Base-by-base conservation (phyloP, 2,329 filamentous ascomycete genomes). In the Epichloe hybrida region DNA sequence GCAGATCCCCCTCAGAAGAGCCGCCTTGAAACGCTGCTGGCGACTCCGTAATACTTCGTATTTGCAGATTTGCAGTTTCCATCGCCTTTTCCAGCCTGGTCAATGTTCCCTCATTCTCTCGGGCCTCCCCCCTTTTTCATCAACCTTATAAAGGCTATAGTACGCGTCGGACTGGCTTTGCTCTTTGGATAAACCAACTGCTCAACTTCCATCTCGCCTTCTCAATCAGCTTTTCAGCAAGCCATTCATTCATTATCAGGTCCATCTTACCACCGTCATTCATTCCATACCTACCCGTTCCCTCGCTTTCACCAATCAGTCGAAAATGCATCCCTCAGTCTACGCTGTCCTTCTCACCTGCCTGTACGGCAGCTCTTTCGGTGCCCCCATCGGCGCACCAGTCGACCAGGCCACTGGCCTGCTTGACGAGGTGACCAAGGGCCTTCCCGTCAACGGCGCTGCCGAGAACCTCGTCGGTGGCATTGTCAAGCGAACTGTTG, bases 311-410 rank as follows among this genome's bases (percentile, higher is more conserved):
- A 48, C 34, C 3, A 27, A 8, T 2, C 27, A 27, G 35, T 39
- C 39, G 39, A 48, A 44, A 44, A 51, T 51, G 50, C 50, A 48
- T 21, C 15, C 45, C 35, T 27, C 45, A 12, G 34, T 51, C 39
- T 48, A 47, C 36, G 21, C 44, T 9, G 50, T 48, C 34, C 50
- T 51, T 27, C 34, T 51, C 4, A 23, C 50, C 40, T 51, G 50
- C 45, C 45, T 51, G 5, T 48, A 23, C 31, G 50, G 50, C 40
- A 51, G 44, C 45, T 48, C 50, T 12, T 44, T 51, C 13, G 45
- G 12, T 44, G 50, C 50, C n/a, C 50, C 50, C 39, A 23, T 48
- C 35, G 20, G n/a, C 6, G 5, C 2, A 5, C 34, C 34, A 15
- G 12, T 27, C 27, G 12, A n/a, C 27, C 23, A 44, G 7, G 36